These are phyloP conservation scores for Lycium barbarum DNA, from an alignment of 257 asterid species.

Conservation along the genomic window DNA sequence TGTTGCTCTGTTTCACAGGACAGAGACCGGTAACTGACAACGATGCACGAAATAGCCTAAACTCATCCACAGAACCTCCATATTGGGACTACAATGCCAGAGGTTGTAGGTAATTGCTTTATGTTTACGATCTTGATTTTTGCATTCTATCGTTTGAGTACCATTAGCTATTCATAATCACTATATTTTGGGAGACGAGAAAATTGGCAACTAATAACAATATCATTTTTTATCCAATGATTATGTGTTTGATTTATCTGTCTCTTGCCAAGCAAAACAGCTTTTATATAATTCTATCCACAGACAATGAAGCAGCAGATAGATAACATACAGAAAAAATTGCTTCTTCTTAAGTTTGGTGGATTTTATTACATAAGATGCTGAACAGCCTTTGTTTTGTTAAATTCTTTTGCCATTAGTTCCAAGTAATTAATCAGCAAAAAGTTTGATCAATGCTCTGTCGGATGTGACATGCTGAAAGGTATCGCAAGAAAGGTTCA, in stretches of 20 bases:
- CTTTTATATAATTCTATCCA: not conserved
- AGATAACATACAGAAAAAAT: not conserved
- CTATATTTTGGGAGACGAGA: not conserved
- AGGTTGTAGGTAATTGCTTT: constrained; percentile 56
- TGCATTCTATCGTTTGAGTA: not conserved
- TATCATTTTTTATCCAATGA: no score
- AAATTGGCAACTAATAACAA: not conserved
- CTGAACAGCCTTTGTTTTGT: not conserved
- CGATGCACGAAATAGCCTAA: constrained; percentile 58
- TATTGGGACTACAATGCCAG: constrained; percentile 58
- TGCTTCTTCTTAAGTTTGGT: not conserved
- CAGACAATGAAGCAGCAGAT: not conserved
- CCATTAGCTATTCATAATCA: no score
- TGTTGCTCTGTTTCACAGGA: constrained; percentile 48
- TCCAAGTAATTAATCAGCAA: not conserved
- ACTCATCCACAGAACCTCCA: constrained; percentile 41
- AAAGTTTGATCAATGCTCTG: not conserved
- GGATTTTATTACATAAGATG: not conserved
- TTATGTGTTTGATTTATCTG: not conserved
- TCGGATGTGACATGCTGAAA: not conserved
- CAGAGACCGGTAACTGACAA: constrained; percentile 53
- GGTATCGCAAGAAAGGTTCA: not conserved
- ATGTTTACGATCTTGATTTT: not conserved
- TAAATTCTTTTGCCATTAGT: not conserved
- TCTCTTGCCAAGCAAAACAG: not conserved